These are phyloP conservation scores for Carpinus fangiana DNA, from an alignment of 306 rosid genomes.

Conservation along the genomic window DNA sequence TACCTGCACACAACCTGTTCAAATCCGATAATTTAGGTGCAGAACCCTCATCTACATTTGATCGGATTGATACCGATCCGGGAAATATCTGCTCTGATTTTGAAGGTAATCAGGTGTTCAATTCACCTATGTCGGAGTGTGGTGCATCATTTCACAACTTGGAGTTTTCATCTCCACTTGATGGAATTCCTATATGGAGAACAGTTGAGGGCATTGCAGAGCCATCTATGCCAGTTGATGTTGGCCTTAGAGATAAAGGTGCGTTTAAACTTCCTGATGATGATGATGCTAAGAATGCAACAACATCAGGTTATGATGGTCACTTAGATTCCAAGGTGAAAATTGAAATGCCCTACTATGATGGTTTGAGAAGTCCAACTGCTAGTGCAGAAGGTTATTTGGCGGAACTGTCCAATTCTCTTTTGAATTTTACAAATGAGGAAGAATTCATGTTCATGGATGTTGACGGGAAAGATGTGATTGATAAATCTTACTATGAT, in stretches of 20 bases:
- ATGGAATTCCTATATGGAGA: conserved; percentile 65
- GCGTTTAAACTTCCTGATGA: conserved; percentile 38
- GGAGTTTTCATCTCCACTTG: conserved; percentile 64
- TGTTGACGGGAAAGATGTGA: conserved; percentile 59
- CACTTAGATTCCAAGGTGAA: conserved; percentile 30
- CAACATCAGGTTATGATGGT: conserved; percentile 29
- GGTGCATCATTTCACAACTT: conserved; percentile 60
- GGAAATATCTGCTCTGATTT: conserved; percentile 56
- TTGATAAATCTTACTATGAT: conserved; percentile 79
- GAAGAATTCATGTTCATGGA: conserved; percentile 72
- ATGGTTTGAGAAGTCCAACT: conserved; percentile 47
- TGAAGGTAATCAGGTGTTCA: conserved; percentile 51
- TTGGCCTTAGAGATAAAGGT: conserved; percentile 32
- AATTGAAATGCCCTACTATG: conserved; percentile 30
- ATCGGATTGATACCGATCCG: conserved; percentile 46
- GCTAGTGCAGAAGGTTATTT: conserved; percentile 62
- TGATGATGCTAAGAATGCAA: conserved; percentile 31
- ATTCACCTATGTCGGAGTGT: conserved; percentile 62
- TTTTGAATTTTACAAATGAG: conserved; percentile 72
- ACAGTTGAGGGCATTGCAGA: conserved; percentile 40
- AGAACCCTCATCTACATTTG: conserved; percentile 46
- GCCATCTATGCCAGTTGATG: conserved; percentile 38
- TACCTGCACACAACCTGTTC: conserved; percentile 47
- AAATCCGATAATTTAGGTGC: conserved; percentile 41
- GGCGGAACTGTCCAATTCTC: conserved; percentile 76